These are phyloP conservation scores for Brasenia schreberi DNA, from an alignment of 164 flowering plant genomes.

Conservation along the genomic window DNA sequence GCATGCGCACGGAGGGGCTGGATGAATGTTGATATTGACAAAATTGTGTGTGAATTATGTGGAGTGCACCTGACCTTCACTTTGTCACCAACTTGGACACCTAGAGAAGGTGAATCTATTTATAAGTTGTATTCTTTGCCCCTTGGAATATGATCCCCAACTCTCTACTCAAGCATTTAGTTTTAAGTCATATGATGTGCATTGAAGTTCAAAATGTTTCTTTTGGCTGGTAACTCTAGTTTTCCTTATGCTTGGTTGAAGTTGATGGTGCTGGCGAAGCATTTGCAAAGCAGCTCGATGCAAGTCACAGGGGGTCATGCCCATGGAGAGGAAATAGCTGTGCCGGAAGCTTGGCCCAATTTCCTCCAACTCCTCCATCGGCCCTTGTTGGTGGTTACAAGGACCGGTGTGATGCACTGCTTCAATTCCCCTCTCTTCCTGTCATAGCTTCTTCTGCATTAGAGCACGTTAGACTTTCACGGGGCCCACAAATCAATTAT, in stretches of 20 bases:
- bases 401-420: conserved; percentile 93
- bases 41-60: conserved; percentile 76
- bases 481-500: conserved; percentile 62
- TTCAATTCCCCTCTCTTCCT: conserved; percentile 83
- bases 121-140: background rate
- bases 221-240: background rate
- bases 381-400: conserved; percentile 89
- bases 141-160: background rate
- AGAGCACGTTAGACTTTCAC: conserved; percentile 61
- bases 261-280: conserved; percentile 60
- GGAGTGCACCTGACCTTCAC: conserved; percentile 46
- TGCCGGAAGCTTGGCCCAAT: conserved; percentile 94
- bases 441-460: conserved; percentile 62
- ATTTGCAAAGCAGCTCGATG: conserved; percentile 70
- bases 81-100: conserved; percentile 29
- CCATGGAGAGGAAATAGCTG: conserved; percentile 97
- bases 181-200: no score
- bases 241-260: conserved; percentile 16
- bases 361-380: conserved; percentile 93
- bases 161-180: background rate
- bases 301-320: conserved; percentile 54
- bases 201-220: no score
- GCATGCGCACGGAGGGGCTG: conserved; percentile 96
- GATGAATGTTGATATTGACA: conserved; percentile 66
- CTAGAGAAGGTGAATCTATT: conserved; percentile 45